Conservation (phyloP, 169 alveolate genomes). For the Pseudocohnilembus persalinus region DNA sequence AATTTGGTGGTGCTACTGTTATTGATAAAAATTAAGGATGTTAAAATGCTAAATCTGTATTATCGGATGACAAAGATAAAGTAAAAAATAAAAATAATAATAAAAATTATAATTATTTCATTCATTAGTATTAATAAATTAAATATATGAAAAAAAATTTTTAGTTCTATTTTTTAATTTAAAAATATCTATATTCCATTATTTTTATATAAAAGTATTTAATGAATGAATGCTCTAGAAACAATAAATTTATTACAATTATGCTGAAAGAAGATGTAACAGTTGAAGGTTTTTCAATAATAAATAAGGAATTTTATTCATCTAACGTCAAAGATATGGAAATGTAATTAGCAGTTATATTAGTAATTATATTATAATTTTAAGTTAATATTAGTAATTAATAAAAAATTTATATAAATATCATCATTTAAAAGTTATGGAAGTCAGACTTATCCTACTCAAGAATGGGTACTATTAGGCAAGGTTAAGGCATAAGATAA, state of each 20-base stretch:
- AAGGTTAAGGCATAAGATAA: background rate
- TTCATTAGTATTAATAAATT: no score
- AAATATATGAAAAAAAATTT: no score
- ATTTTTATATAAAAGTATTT: background rate
- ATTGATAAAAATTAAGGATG: constrained; percentile 5
- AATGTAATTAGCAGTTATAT: no score
- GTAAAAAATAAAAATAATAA: background rate
- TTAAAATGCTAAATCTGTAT: constrained; percentile 4
- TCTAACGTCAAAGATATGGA: constrained; percentile 22
- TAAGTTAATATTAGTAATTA: no score
- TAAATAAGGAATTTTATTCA: constrained; percentile 27
- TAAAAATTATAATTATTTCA: no score
- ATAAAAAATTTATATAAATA: background rate
- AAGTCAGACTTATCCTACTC: constrained; percentile 15
- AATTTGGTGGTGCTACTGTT: constrained; percentile 23
- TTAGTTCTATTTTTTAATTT: background rate
- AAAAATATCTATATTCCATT: background rate
- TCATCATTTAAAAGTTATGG: background rate
- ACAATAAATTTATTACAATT: constrained; percentile 18
- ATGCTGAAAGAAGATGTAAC: constrained; percentile 22
- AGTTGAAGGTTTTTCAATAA: constrained; percentile 12
- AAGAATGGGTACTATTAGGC: constrained; percentile 18
- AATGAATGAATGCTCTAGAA: constrained; percentile 3
- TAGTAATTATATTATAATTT: no score
- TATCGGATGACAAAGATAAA: constrained; percentile 14